Base-by-base conservation (phyloP, 2,329 filamentous ascomycete genomes). In the Colletotrichum lini region DNA sequence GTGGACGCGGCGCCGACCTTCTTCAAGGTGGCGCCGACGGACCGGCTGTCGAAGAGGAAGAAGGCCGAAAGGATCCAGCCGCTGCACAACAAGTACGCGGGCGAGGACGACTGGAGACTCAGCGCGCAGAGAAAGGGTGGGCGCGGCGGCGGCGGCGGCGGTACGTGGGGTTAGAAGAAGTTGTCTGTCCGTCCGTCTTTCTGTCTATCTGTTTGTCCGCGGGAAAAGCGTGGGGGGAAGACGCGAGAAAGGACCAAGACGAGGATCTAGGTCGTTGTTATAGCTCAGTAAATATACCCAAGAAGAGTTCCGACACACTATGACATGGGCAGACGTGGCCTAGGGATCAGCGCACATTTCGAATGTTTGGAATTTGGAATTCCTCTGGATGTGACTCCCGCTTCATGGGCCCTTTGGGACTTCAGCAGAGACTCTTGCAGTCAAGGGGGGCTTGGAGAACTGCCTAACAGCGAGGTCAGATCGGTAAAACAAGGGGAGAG, bases 1-100 rank as follows among this genome's bases (percentile, higher is more conserved):
- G 95, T 98, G 1, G 95, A 98, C 77, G 96, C 95, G 15, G 96
- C 97, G n/a, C 96, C 97, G 12, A 98, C 95, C 0, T 99, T 98
- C 85, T 99, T 98, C 90, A 98, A 97, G 88, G 94, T 98, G 5
- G 96, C 96, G 21, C 91, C 94, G 0, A 96, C 93, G 45, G 94
- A 98, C 79, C 87, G 90, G 67, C 82, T 99, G 77, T 96, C 93
- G 74, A 98, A 98, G 88, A 86, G 96, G 78, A 96, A 97, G 89
- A 93, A 94, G 86, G 94, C 94, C 0, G 96, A 99, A 87, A 88
- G 96, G 67, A 98, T 99, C 66, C 94, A 98, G 85, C 96, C 96
- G 53, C 82, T 99, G 82, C 95, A 98, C 80, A 98, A 98, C 80
- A 93, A 95, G 79, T 98, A 94, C 83, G 93, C 92, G 3, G 93